Conservation (phyloP, 192 early-diverging fungal genomes). For the Rhizophagus prolifer region DNA sequence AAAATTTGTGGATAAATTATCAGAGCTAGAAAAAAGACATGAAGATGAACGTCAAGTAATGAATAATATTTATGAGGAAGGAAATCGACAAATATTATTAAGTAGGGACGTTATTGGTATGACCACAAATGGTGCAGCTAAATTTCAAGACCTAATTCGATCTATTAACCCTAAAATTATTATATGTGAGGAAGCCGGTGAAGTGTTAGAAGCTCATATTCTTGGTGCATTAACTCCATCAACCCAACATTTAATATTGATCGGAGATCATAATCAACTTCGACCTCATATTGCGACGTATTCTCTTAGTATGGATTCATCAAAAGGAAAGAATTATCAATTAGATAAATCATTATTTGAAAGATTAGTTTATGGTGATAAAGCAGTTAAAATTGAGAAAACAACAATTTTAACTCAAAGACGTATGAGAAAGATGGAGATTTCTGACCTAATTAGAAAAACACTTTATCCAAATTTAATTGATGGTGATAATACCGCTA, state of each 20-base stretch:
- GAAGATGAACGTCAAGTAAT: slow-evolving; percentile 8
- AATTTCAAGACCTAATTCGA: slow-evolving; percentile 30
- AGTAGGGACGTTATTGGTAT: slow-evolving; percentile 49
- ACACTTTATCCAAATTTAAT: slow-evolving; percentile 48
- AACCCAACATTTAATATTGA: slow-evolving; percentile 56
- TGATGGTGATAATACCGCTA: slow-evolving; percentile 36
- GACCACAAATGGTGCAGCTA: slow-evolving; percentile 65
- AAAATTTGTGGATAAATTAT: slow-evolving; percentile 32
- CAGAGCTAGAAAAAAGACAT: not conserved
- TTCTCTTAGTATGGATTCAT: slow-evolving; percentile 38
- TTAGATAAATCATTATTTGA: slow-evolving; percentile 55
- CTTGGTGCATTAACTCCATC: slow-evolving; percentile 43
- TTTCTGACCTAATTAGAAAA: slow-evolving; percentile 46
- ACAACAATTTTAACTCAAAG: slow-evolving; percentile 33
- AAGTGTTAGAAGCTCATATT: slow-evolving; percentile 59
- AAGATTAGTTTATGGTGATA: slow-evolving; percentile 30
- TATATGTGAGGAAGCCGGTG: slow-evolving; percentile 61
- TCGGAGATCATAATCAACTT: slow-evolving; percentile 47
- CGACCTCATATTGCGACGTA: not conserved
- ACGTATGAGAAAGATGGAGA: slow-evolving; percentile 53
- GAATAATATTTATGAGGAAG: slow-evolving; percentile 37
- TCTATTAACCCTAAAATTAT: slow-evolving; percentile 48
- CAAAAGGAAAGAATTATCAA: slow-evolving; percentile 36
- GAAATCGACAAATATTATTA: slow-evolving; percentile 32
- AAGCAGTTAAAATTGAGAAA: slow-evolving; percentile 2